A percentile compares a stretch with the other conserved stretches of the same genome.
Conservation (phyloP, 257 asterid genomes). For the Coffea canephora region DNA sequence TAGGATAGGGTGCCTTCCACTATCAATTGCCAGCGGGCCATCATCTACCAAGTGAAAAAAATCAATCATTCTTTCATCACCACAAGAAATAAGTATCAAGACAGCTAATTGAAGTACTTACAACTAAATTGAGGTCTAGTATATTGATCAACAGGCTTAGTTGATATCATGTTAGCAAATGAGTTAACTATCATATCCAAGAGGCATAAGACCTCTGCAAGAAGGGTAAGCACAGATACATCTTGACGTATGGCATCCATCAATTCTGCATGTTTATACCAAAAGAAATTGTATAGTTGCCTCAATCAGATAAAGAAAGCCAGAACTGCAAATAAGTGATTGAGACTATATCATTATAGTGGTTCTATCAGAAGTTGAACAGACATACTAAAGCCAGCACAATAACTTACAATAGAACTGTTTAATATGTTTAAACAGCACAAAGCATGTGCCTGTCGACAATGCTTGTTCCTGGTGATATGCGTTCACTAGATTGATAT, state of each 20-base stretch:
- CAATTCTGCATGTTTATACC: constrained; percentile 55
- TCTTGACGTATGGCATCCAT: constrained; percentile 79
- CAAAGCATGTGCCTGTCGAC: neutral
- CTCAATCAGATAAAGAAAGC: neutral
- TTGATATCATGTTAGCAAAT: constrained; percentile 89
- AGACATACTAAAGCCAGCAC: neutral
- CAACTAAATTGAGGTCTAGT: constrained; percentile 86
- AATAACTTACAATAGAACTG: neutral
- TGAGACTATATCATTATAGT: neutral
- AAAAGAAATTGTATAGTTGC: constrained; percentile 12
- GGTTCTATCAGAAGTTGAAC: neutral
- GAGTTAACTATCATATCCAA: constrained; percentile 94
- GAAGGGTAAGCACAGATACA: constrained; percentile 79
- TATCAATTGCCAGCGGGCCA: constrained; percentile 97
- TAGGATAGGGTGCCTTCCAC: constrained; percentile 92
- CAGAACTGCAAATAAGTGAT: neutral
- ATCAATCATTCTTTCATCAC: constrained; percentile 23
- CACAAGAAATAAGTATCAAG: constrained; percentile 16
- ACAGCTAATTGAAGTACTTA: constrained; percentile 33
- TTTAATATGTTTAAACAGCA: neutral
- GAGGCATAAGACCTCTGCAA: constrained; percentile 94
- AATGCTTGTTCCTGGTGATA: neutral
- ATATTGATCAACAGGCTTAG: constrained; percentile 87
- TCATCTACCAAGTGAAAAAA: constrained; percentile 49
- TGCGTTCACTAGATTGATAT: neutral